Evolutionary conservation across 179 eudicot genomes (phyloP), one percentile per base, ranked within the genome.

Genomic region (Drosera spatulata): DNA sequence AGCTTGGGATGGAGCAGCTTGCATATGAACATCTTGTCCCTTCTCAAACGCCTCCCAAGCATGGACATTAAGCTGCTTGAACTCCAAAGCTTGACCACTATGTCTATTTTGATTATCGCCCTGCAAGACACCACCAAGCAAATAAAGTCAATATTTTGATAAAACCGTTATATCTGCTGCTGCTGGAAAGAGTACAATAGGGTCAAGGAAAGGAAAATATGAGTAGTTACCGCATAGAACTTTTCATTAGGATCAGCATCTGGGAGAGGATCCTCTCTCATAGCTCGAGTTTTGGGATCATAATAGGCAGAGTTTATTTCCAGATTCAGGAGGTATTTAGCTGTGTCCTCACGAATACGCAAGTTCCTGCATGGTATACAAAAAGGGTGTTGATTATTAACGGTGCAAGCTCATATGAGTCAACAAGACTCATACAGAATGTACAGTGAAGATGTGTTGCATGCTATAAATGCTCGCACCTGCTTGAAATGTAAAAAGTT

Each of bases 201-300:
- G 44, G 3, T 51, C 14, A 51, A 49, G 7, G 4, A 51, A 51
- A 51, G 11, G 10, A 15, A 10, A 40, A 2, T 37, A 7, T 59
- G 14, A 13, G 22, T 22, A 81, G 90, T 85, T 73, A 86, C 95
- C 42, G 70, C 82, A 68, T 90, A 90, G 58, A 90, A 90, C 78
- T 90, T 90, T 72, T 85, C 95, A 57, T 87, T 87, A 48, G 95
- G 89, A 82, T 89, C 91, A 77, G 82, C 82, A 72, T 86, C 96
- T 41, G 96, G 96, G 52, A 89, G 88, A 80, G 97, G 97, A 76
- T 90, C 97, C 66, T 90, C 97, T 73, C 97, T 89, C 95, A 87
- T 87, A 54, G 95, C 82, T 46, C 93, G 89, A 6, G 97, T 85
- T 69, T 90, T 85, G 39, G 97, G 97, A 69, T 87, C 97, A 66